Evolutionary conservation across 176 grass and related monocot genomes (phyloP), one percentile per base, ranked within the genome.

Genomic region (Thalia dealbata): DNA sequence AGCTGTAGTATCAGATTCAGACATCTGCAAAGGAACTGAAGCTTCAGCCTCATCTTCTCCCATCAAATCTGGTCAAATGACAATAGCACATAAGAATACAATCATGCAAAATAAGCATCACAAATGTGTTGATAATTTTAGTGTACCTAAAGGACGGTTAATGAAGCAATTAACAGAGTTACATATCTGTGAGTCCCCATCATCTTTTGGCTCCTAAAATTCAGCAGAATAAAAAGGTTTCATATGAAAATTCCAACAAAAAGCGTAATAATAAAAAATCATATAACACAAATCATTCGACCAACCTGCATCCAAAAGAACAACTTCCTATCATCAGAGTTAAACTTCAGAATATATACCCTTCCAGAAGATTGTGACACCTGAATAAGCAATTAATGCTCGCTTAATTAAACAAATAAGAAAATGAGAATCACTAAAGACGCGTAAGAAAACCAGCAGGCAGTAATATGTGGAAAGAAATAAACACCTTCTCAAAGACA

Each of bases 271-370:
- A 25, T 41, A 77, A 73, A 84, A 64, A n/a, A 12, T 44, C 14
- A 41, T 22, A n/a, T 22, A 1, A n/a, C 10, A 21, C 7, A 72
- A 18, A 10, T 52, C 10, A 52, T 68, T 71, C n/a, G 56, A 76
- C 6, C 65, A 22, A 99, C 95, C 90, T 99, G 95, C 95, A 99
- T 93, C 90, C 95, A 99, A 45, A 93, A 88, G 79, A 99, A 99
- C 64, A 86, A 80, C 79, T 93, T 99, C 78, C 95, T 93, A 74
- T 19, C 62, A 76, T 99, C 90, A 8, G 86, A 77, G 63, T 14
- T 91, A 74, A 99, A 99, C 85, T 86, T 99, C 77, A 99, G 84
- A 81, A 99, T 85, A 77, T 99, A 99, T 70, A 99, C 95, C 77
- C 95, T 93, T 75, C 74, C 95, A 81, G 90, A 83, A 74, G 95